phyloP scores from a whole-genome alignment of 106 monocot species.

The Dendrobium catenatum region DNA sequence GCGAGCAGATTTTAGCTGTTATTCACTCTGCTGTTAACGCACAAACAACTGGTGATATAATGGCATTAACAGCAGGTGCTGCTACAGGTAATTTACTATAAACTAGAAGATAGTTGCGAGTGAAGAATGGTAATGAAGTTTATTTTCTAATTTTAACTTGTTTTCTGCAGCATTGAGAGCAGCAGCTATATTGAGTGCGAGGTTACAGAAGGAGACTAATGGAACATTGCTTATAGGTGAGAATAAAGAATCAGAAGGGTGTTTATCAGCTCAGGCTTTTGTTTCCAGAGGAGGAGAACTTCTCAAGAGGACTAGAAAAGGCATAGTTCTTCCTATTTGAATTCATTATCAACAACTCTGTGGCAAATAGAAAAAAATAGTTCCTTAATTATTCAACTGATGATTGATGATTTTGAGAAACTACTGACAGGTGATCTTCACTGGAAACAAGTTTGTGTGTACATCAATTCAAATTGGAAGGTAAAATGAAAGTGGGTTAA shows the following conservation, averaged over 20 bases:
- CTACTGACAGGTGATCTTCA: constrained; percentile 35
- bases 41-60: constrained; percentile 45
- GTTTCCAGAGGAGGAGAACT: constrained; percentile 43
- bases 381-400: neutral
- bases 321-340: constrained; percentile 8
- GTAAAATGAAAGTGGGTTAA: constrained; percentile 2
- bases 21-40: constrained; percentile 41
- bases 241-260: constrained; percentile 18
- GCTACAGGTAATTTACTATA: neutral
- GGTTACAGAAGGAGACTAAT: constrained; percentile 33
- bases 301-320: constrained; percentile 57
- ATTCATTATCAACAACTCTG: no score
- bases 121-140: neutral
- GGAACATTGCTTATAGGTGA: constrained; percentile 10
- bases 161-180: constrained; percentile 35
- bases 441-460: constrained; percentile 49
- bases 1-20: constrained; percentile 30
- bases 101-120: neutral
- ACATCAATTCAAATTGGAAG: constrained; percentile 38
- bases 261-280: constrained; percentile 28
- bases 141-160: neutral
- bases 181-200: constrained; percentile 38
- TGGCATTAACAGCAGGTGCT: constrained; percentile 29
- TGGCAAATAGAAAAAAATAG: neutral
- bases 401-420: neutral